Base-by-base conservation (phyloP, 176 grass and related monocot species). In the Leersia perrieri region DNA sequence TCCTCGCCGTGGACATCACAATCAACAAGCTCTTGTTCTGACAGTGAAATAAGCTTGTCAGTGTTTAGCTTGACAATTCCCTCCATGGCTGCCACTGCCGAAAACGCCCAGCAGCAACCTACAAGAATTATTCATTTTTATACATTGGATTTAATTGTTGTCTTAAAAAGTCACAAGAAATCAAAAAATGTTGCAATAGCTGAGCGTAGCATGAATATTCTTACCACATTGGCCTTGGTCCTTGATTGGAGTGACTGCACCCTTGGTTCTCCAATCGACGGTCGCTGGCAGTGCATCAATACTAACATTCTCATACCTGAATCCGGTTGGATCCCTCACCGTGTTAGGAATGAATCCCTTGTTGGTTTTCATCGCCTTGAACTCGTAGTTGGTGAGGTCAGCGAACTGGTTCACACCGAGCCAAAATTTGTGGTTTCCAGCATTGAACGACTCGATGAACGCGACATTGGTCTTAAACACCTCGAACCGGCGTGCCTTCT, bases 201-300 rank as follows among this genome's bases (percentile, higher is more conserved):
- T n/a, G n/a, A n/a, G n/a, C 51, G 28, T 31, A 33, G 28, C 26
- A 8, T 32, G 32, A 73, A 53, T 73, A 16, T 28, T 49, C 42
- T 33, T 53, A 73, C 70, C 70, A 13, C 40, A 73, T 16, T 73
- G 70, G 40, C 70, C 70, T 73, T 73, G 70, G 12, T 73, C 42
- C 40, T 73, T 73, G 18, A 53, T 11, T 32, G 71, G 71, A 74
- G 71, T 53, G 71, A 53, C 71, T 31, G 30, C 71, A n/a, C n/a
- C n/a, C n/a, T n/a, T n/a, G n/a, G n/a, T n/a, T n/a, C n/a, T n/a
- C n/a, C n/a, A n/a, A n/a, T 72, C 69, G 15, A 47, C 14, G 13
- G 3, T 47, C 7, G 25, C 12, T 1, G 38, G 69, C 7, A 72
- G 69, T 20, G 69, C 14, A 51, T 73, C 70, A n/a, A 53, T 16